Conservation (phyloP, 2,329 filamentous ascomycete genomes). For the Aspergillus tanneri region DNA sequence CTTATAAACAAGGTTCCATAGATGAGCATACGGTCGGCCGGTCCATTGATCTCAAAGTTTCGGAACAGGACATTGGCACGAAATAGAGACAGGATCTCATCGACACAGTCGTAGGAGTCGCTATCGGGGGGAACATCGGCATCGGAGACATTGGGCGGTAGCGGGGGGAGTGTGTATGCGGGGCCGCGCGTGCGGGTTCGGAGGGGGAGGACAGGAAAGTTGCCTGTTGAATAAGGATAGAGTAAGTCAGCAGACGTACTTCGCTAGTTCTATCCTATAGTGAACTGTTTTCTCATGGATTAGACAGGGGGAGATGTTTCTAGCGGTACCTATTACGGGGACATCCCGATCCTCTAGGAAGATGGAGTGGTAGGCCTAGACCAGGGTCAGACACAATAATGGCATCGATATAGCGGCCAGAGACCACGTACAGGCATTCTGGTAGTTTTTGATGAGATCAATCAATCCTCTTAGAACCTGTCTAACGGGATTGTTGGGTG, state of each 20-base stretch:
- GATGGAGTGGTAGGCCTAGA: constrained; percentile 93
- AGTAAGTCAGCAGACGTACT: not conserved
- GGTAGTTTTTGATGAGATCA: constrained; percentile 13
- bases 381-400: constrained; percentile 11
- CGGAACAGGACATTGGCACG: constrained; percentile 98
- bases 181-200: constrained; percentile 95
- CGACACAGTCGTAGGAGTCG: constrained; percentile 93
- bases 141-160: constrained; percentile 56
- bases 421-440: constrained; percentile 49
- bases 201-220: constrained; percentile 91
- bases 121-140: constrained; percentile 70
- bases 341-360: constrained; percentile 79
- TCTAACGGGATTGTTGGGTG: constrained; percentile 19
- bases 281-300: constrained; percentile 16
- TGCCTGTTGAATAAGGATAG: constrained; percentile 56
- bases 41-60: constrained; percentile 98
- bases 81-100: constrained; percentile 90
- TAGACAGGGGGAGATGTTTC: constrained; percentile 23
- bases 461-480: constrained; percentile 22
- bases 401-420: not conserved
- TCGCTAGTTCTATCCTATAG: not conserved
- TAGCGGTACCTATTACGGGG: constrained; percentile 58
- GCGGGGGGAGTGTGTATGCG: constrained; percentile 74
- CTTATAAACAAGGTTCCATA: constrained; percentile 96
- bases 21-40: constrained; percentile 88